Evolutionary conservation across 257 asterid genomes (phyloP).

Genomic region (Petrea volubilis): DNA sequence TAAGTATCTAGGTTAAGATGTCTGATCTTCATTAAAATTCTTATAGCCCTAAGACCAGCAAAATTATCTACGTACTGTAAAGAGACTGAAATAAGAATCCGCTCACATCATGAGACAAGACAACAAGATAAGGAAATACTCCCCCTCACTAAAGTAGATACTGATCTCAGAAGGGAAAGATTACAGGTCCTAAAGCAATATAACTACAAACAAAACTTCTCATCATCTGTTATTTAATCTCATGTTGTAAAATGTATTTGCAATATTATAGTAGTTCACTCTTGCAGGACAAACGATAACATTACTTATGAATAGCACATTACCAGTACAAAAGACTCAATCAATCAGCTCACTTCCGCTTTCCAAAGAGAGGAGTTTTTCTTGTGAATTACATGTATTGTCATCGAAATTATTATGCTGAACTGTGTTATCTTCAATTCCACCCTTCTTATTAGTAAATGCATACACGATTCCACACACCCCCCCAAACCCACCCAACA

Average conservation of each 20-base stretch:
- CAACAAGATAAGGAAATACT: not conserved
- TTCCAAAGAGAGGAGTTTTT: not conserved
- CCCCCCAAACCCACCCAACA: no score
- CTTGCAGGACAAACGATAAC: not conserved
- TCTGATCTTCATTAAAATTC: constrained; percentile 1
- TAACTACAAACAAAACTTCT: not conserved
- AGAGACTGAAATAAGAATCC: not conserved
- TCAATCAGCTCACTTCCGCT: not conserved
- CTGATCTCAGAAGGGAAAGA: not conserved
- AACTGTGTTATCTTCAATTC: not conserved
- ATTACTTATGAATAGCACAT: not conserved
- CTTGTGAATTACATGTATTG: not conserved
- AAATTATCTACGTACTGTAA: not conserved
- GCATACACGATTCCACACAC: not conserved
- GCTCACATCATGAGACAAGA: not conserved
- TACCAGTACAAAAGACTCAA: not conserved
- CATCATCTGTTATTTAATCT: not conserved
- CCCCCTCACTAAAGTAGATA: not conserved
- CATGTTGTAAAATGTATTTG: not conserved
- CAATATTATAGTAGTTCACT: not conserved
- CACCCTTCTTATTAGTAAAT: not conserved
- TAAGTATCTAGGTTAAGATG: not conserved
- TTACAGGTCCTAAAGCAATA: not conserved
- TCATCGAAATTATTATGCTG: not conserved
- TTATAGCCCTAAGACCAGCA: not conserved